phyloP scores from a whole-genome alignment of 1,284 basidiomycete species.

The Chalciporus sp. region DNA sequence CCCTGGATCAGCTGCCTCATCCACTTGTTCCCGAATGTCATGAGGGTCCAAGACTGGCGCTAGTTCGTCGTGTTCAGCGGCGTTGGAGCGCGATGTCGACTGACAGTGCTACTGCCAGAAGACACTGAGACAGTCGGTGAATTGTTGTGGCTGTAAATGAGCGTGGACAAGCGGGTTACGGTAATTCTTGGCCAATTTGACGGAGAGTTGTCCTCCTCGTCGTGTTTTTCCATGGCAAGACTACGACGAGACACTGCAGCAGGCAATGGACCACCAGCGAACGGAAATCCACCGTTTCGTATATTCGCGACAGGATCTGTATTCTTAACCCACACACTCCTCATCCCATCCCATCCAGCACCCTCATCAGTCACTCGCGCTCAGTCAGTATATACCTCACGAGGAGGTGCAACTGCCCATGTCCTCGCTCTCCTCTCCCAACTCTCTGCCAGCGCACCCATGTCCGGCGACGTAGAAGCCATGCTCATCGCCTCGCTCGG shows the following conservation, averaged over 20 bases:
- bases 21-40: neutral
- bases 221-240: slow-evolving; percentile 25
- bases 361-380: slow-evolving; percentile 63
- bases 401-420: slow-evolving; percentile 72
- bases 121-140: neutral
- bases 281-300: slow-evolving; percentile 38
- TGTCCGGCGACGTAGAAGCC: slow-evolving; percentile 53
- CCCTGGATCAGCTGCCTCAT: neutral
- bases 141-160: slow-evolving; percentile 3
- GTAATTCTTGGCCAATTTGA: neutral
- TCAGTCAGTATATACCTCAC: slow-evolving; percentile 62
- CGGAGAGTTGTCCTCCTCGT: neutral
- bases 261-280: slow-evolving; percentile 21
- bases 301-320: slow-evolving; percentile 78
- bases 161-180: neutral
- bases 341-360: slow-evolving; percentile 60
- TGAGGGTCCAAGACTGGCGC: neutral
- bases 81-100: neutral
- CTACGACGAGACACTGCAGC: slow-evolving; percentile 39
- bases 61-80: no score
- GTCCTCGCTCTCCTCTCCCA: slow-evolving; percentile 74
- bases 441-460: slow-evolving; percentile 40
- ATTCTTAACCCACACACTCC: slow-evolving; percentile 72
- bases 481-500: slow-evolving; percentile 74
- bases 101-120: no score